A percentile compares a stretch with the other conserved stretches of the same genome.
phyloP scores from a whole-genome alignment of 805 yeast species.

The Suhomyces tanzawaensis region DNA sequence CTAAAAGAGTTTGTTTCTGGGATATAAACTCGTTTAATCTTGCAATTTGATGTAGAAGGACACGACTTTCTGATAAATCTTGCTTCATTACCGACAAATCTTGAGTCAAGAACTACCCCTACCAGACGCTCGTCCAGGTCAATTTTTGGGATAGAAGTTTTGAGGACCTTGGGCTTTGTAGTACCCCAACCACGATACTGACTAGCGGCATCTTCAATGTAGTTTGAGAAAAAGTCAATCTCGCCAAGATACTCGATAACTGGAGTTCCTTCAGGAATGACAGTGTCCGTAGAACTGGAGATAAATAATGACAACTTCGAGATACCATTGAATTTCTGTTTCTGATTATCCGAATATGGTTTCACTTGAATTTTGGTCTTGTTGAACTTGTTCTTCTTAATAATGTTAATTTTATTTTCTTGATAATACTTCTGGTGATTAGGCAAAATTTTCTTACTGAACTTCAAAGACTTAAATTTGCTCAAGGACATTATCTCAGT shows the following conservation, averaged over 20 bases:
- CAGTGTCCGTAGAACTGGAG: conserved; percentile 15
- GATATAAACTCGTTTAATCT: conserved; percentile 48
- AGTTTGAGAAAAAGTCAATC: conserved; percentile 61
- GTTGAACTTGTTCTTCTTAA: conserved; percentile 19
- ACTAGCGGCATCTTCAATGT: conserved; percentile 63
- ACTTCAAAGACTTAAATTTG: conserved; percentile 28
- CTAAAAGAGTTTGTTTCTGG: conserved; percentile 41
- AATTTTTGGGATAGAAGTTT: conserved; percentile 12
- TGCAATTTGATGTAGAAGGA: conserved; percentile 62
- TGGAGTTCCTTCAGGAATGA: conserved; percentile 46
- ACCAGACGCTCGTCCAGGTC: conserved; percentile 32
- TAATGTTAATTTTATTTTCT: conserved; percentile 32
- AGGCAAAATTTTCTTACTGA: conserved; percentile 32
- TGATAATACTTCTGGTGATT: conserved; percentile 28
- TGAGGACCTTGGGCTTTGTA: conserved; percentile 44
- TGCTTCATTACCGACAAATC: conserved; percentile 72
- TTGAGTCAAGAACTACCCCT: conserved; percentile 73
- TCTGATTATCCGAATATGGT: conserved; percentile 56
- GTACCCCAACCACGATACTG: conserved; percentile 78
- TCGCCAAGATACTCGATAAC: conserved; percentile 72
- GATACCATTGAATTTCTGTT: conserved; percentile 64
- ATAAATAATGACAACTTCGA: conserved; percentile 63
- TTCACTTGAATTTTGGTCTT: conserved; percentile 46
- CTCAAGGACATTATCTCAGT: conserved; percentile 22
- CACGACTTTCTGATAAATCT: conserved; percentile 77